Evolutionary conservation across 495 filamentous ascomycete species (phyloP), one percentile per base, ranked within the genome.

Genomic region (Daldinia caldariorum): DNA sequence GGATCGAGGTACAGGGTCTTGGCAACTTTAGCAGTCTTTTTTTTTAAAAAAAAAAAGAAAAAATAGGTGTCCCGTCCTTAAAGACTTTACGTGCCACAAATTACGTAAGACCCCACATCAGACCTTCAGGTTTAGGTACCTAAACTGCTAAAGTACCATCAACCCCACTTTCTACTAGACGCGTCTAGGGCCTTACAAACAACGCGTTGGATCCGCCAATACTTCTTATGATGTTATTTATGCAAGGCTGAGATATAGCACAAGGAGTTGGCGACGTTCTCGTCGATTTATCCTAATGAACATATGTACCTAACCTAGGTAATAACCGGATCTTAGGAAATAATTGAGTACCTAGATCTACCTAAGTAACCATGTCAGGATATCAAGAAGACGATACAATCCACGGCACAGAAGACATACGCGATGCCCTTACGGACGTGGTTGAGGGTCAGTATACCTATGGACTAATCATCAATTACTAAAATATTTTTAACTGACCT

Each of bases 401-500:
- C 20, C 45, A 45, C 34, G 51, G n/a, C 45, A 38, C 22, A 26
- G 32, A 32, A 62, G 64, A 69, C 34, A 38, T 74, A 38, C 63
- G 61, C 20, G 71, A 73, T 18, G 18, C 22, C 13, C n/a, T 77
- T 13, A 61, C 69, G 14, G 66, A 72, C 56, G 61, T 77, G 7
- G 51, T 76, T 49, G 41, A 61, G 64, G 76, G 76, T 76, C 60
- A 72, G 65, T 49, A 12, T 31, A 56, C 26, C n/a, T 8, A 14
- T 54, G 49, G 10, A 20, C 14, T 13, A 13, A 5, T 20, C 37
- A 37, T 38, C 4, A 26, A 34, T 12, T 47, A 22, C 47, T 13
- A 38, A 57, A 50, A 16, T 9, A 32, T 29, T 32, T 31, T 18
- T 37, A 1, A 35, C 58, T 70, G 50, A 72, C 57, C 59, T 26